Conservation (phyloP, 257 asterid species). For the Solanum clarkiae region DNA sequence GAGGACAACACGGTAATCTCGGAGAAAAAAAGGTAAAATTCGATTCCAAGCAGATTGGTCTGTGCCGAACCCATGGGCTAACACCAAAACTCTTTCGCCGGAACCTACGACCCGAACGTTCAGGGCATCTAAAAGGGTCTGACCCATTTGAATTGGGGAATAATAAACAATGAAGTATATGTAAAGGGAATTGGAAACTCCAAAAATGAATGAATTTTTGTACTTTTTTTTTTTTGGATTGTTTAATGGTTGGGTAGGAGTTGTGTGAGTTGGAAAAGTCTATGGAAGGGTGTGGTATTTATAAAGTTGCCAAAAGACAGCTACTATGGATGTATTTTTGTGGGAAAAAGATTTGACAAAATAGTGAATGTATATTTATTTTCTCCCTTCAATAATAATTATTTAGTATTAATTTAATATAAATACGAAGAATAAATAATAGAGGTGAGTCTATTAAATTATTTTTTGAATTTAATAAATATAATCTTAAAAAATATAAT, state of each 20-base stretch:
- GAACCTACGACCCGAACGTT: constrained; percentile 74
- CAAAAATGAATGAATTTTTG: neutral
- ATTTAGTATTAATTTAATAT: too few species aligned
- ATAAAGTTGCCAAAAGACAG: neutral
- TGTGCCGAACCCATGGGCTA: constrained; percentile 91
- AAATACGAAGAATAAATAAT: too few species aligned
- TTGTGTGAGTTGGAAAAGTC: neutral
- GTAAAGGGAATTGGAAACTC: neutral
- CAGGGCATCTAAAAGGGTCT: constrained; percentile 46
- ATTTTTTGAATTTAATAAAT: too few species aligned
- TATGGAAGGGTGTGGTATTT: neutral
- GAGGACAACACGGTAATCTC: constrained; percentile 56
- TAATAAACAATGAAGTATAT: neutral
- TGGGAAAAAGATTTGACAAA: too few species aligned
- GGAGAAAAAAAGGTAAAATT: constrained; percentile 56
- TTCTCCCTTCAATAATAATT: too few species aligned
- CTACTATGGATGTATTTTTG: neutral
- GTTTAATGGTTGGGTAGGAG: neutral
- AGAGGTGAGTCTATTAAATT: too few species aligned
- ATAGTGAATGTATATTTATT: too few species aligned
- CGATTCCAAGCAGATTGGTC: constrained; percentile 95
- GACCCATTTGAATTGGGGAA: constrained; percentile 31
- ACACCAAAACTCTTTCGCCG: constrained; percentile 53
- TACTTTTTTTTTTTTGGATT: neutral
- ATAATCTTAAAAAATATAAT: too few species aligned